Percentiles rank a stretch among this genome's conserved stretches.
phyloP scores from a whole-genome alignment of 768 basidiomycete genomes.

The Sporobolomyces pararoseus region DNA sequence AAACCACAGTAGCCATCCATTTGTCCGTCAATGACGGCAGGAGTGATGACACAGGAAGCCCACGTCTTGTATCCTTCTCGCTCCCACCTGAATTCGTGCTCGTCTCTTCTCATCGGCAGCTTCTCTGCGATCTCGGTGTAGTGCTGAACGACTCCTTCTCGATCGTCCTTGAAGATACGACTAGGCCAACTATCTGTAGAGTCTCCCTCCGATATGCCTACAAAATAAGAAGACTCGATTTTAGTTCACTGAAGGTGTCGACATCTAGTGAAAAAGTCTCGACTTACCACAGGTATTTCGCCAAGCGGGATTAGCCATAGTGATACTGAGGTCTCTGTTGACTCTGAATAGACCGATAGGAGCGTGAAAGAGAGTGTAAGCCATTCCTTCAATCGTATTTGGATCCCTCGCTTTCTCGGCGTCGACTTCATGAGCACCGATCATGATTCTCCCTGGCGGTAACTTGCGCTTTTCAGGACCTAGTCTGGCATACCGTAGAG shows the following conservation, averaged over 20 bases:
- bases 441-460: not conserved
- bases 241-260: too few relatives aligned
- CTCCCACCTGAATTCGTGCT: slow-evolving; percentile 9
- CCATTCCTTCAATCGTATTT: slow-evolving; percentile 20
- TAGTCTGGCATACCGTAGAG: not conserved
- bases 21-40: slow-evolving; percentile 7
- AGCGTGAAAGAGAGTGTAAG: slow-evolving; percentile 14
- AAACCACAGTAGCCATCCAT: slow-evolving; percentile 19
- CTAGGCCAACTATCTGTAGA: slow-evolving; percentile 16
- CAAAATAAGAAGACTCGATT: not conserved
- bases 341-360: slow-evolving; percentile 26
- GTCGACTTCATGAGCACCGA: slow-evolving; percentile 21
- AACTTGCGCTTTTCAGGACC: not conserved
- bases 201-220: slow-evolving; percentile 10
- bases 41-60: slow-evolving; percentile 11
- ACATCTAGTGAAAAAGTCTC: not conserved
- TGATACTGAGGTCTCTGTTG: slow-evolving; percentile 11
- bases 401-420: slow-evolving; percentile 11
- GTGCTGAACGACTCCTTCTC: slow-evolving; percentile 10
- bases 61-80: not conserved
- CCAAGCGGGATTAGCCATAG: slow-evolving; percentile 1
- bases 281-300: not conserved
- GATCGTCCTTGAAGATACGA: not conserved
- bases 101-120: not conserved
- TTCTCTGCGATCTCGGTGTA: not conserved